phyloP scores from a whole-genome alignment of 2,329 filamentous ascomycete genomes.

The Penicillium sp. region DNA sequence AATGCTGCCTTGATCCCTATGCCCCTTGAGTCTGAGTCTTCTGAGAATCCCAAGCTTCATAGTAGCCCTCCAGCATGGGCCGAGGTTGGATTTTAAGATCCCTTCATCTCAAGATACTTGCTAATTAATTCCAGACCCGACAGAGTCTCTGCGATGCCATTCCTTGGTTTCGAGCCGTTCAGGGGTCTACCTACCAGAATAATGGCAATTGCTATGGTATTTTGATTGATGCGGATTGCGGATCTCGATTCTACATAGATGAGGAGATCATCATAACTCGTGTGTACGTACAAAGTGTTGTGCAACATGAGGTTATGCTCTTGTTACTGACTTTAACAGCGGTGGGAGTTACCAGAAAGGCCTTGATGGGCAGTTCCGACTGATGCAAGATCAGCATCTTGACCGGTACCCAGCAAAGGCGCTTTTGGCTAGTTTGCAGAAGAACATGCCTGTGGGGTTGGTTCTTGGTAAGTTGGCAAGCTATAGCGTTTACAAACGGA shows the following conservation, averaged over 20 bases:
- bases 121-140: background rate
- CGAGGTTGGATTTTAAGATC: background rate
- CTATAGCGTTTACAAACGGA: too few relatives aligned
- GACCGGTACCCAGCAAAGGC: background rate
- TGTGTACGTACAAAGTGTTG: slow-evolving; percentile 48
- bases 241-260: slow-evolving; percentile 59
- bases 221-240: slow-evolving; percentile 59
- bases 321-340: slow-evolving; percentile 28
- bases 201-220: slow-evolving; percentile 54
- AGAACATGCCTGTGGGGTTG: background rate
- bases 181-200: slow-evolving; percentile 48
- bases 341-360: slow-evolving; percentile 57
- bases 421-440: background rate
- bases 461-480: background rate
- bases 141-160: slow-evolving; percentile 62
- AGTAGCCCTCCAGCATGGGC: background rate
- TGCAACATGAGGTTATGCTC: background rate
- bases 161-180: slow-evolving; percentile 61
- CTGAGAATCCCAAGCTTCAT: background rate
- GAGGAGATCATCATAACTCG: slow-evolving; percentile 64
- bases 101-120: background rate
- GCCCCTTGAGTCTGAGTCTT: fast-evolving
- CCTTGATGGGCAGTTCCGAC: slow-evolving; percentile 35
- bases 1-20: background rate
- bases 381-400: background rate